Conservation (phyloP, 306 rosid species). For the Adenanthera pavonina region DNA sequence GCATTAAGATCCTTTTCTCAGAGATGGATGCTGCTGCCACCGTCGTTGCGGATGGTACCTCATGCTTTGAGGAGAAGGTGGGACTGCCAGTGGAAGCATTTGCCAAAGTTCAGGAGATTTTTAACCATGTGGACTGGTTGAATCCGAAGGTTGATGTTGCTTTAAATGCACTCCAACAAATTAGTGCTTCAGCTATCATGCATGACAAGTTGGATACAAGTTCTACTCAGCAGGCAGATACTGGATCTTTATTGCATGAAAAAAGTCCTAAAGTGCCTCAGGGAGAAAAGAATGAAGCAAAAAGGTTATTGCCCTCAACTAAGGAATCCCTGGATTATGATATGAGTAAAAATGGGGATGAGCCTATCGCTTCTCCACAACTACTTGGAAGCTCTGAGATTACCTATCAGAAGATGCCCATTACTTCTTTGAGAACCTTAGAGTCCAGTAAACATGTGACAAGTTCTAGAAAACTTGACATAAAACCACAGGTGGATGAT, state of each 20-base stretch:
- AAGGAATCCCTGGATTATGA: slow-evolving; percentile 44
- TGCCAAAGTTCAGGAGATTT: slow-evolving; percentile 90
- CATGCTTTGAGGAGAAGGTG: slow-evolving; percentile 83
- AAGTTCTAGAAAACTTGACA: slow-evolving; percentile 37
- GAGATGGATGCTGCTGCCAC: slow-evolving; percentile 86
- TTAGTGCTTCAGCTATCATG: slow-evolving; percentile 52
- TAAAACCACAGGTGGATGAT: slow-evolving; percentile 37
- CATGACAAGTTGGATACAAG: slow-evolving; percentile 55
- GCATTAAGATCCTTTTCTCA: slow-evolving; percentile 84
- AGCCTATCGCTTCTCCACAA: slow-evolving; percentile 39
- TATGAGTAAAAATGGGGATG: slow-evolving; percentile 43
- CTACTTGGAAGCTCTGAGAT: slow-evolving; percentile 23
- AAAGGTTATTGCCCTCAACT: slow-evolving; percentile 22
- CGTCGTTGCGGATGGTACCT: slow-evolving; percentile 47
- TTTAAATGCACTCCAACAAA: slow-evolving; percentile 70
- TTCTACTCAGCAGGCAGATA: slow-evolving; percentile 45
- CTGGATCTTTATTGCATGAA: slow-evolving; percentile 42
- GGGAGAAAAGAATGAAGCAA: slow-evolving; percentile 41
- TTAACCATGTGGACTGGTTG: slow-evolving; percentile 89
- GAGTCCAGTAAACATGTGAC: slow-evolving; percentile 33
- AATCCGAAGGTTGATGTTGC: slow-evolving; percentile 74
- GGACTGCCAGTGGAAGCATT: slow-evolving; percentile 96
- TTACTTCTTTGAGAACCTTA: slow-evolving; percentile 40
- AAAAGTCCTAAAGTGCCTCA: slow-evolving; percentile 47
- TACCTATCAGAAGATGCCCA: slow-evolving; percentile 35